Percentiles rank a stretch among this genome's conserved stretches.
Evolutionary conservation across 2,329 filamentous ascomycete genomes (phyloP).

Genomic region (Amphichorda felina): DNA sequence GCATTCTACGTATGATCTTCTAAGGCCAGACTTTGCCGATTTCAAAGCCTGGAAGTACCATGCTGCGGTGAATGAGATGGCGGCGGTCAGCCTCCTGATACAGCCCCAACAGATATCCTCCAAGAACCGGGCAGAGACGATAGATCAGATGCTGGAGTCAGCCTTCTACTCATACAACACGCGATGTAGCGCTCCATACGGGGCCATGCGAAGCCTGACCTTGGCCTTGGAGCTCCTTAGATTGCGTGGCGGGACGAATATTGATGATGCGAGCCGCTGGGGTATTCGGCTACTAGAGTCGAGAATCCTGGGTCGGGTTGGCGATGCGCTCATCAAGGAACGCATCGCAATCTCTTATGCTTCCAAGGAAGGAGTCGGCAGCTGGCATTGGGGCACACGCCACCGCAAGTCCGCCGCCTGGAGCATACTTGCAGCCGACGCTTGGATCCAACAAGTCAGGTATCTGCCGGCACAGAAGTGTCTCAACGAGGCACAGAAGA

Average conservation of each 20-base stretch:
- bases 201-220: conserved; percentile 65
- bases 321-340: conserved; percentile 76
- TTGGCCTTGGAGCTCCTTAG: conserved; percentile 74
- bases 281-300: conserved; percentile 69
- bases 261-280: conserved; percentile 84
- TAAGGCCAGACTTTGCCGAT: conserved; percentile 80
- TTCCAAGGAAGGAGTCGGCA: conserved; percentile 56
- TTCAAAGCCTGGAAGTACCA: conserved; percentile 97
- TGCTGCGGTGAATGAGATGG: conserved; percentile 92
- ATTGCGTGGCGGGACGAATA: conserved; percentile 63
- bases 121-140: conserved; percentile 66
- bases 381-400: conserved; percentile 57
- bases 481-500: conserved; percentile 54
- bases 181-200: conserved; percentile 67
- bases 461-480: conserved; percentile 68
- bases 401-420: conserved; percentile 81
- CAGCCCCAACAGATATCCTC: conserved; percentile 59
- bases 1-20: conserved; percentile 80
- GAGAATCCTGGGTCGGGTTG: conserved; percentile 60
- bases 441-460: conserved; percentile 70
- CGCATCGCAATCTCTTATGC: conserved; percentile 76
- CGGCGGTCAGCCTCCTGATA: conserved; percentile 71
- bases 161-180: conserved; percentile 89
- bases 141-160: conserved; percentile 81
- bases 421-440: conserved; percentile 71